These are phyloP conservation scores for Saturnispora bothae DNA, from an alignment of 805 yeast genomes.

Conservation along the genomic window DNA sequence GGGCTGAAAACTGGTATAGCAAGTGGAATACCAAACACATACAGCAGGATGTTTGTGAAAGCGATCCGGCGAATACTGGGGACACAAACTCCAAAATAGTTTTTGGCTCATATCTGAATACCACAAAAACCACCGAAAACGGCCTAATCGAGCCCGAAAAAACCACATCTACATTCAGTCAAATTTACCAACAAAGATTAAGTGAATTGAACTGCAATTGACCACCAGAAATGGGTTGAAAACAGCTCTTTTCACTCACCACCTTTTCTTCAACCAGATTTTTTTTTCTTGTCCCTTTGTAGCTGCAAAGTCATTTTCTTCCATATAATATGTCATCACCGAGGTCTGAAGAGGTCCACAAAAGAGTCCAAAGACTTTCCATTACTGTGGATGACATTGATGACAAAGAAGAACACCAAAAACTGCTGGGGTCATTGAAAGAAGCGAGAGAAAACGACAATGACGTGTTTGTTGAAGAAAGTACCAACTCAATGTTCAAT, in stretches of 20 bases:
- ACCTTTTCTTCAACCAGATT: background rate
- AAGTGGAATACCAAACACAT: too few relatives aligned
- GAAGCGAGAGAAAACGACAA: background rate
- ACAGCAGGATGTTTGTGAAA: too few relatives aligned
- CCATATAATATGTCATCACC: slow-evolving; percentile 3
- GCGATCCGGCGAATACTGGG: too few relatives aligned
- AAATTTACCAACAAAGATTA: too few relatives aligned
- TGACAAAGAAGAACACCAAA: slow-evolving; percentile 12
- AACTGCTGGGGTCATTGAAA: slow-evolving; percentile 12
- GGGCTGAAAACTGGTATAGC: too few relatives aligned
- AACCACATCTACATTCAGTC: too few relatives aligned
- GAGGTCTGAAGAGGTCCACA: slow-evolving; percentile 12
- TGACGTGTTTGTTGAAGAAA: slow-evolving; percentile 16
- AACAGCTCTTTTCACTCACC: background rate
- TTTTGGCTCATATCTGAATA: too few relatives aligned
- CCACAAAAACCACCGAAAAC: too few relatives aligned
- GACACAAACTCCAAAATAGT: too few relatives aligned
- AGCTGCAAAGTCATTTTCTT: background rate
- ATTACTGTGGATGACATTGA: slow-evolving; percentile 17
- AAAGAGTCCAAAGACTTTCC: slow-evolving; percentile 23
- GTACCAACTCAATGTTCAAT: slow-evolving; percentile 3
- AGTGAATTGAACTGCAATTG: too few relatives aligned
- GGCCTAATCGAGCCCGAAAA: too few relatives aligned
- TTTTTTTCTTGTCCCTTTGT: background rate
- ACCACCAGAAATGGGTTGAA: too few relatives aligned